Base-by-base conservation (phyloP, 805 yeast genomes). In the Yamadazyma kitorensis region DNA sequence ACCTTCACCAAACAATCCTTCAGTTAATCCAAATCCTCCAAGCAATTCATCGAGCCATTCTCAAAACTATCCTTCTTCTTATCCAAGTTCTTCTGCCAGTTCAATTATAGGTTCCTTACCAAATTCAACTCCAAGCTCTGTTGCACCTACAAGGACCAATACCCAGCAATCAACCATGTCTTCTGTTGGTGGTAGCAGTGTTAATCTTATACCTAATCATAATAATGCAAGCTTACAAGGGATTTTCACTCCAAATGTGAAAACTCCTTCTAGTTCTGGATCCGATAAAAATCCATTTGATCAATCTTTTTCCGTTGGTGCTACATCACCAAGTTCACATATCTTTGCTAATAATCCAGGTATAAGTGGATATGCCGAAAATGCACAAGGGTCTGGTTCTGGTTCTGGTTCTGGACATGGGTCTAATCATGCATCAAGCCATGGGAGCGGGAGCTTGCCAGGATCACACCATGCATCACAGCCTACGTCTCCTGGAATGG, bases 281-380 rank as follows among this genome's bases (percentile, higher is more conserved):
- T 42, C 51, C 7, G 64, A 55, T 19, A 49, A 37, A 14, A 65
- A 66, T 41, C 70, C 71, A 24, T 67, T 67, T 41, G 72, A 65
- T 17, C 48, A 48, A 22, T 35, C 41, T 8, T 40, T 37, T 25
- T 25, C 27, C 23, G 11, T 19, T 30, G 39, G 34, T 7, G 9
- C 27, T 6, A 23, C 11, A 4, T 26, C 34, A 13, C 33, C 31
- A 18, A 16, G 25, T 19, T 11, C 4, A 6, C 16, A 10, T 15
- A 14, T 16, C 15, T 13, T 9, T 19, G 10, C 22, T 7, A 19
- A 10, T 19, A n/a, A n/a, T n/a, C n/a, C n/a, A n/a, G n/a, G n/a
- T n/a, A n/a, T n/a, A n/a, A n/a, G n/a, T n/a, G n/a, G n/a, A n/a
- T n/a, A n/a, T n/a, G n/a, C n/a, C n/a, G n/a, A n/a, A n/a, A n/a